Evolutionary conservation across 768 basidiomycete species (phyloP), one percentile per base, ranked within the genome.

Genomic region (Boletus huronensis): DNA sequence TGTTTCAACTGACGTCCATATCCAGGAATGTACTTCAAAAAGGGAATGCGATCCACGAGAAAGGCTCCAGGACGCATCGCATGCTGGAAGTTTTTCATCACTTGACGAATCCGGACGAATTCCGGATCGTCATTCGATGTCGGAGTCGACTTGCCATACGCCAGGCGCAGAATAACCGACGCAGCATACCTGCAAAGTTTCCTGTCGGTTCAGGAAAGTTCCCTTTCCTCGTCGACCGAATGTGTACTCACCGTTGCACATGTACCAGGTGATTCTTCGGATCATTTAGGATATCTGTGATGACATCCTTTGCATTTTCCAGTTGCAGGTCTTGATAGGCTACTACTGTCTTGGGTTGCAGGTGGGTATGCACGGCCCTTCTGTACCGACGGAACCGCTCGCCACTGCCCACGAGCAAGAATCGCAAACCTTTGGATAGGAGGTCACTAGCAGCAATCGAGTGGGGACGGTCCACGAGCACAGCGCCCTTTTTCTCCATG

Each of bases 401-500:
- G 1, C 81, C 80, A 5, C 74, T 74, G 0, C 74, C 71, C n/a
- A 77, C 75, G n/a, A 83, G 67, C 39, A 82, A 45, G 28, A 79
- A 68, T 21, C 81, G 67, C 79, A 83, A 77, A 0, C 77, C 81
- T 2, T 77, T 78, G 0, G 76, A 79, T 0, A 83, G 66, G 0
- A 79, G 74, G 42, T 83, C 81, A 0, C 79, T 79, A 0, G 78
- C 82, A 1, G 82, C 73, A 32, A 85, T 77, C 36, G 69, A 75
- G 2, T 62, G 62, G 8, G 83, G 83, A 44, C 83, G 68, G 58
- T 84, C 82, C 0, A 70, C 77, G 13, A 79, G 68, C 0, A 70
- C 61, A 0, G 74, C 75, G 0, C 82, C 82, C 53, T 81, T 78
- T 51, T 80, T 79, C 64, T 84, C 82, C 81, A 84, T 79, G 41